Evolutionary conservation across 2,329 filamentous ascomycete genomes (phyloP), one percentile per base, ranked within the genome.

Genomic region (Zasmidium cellare): DNA sequence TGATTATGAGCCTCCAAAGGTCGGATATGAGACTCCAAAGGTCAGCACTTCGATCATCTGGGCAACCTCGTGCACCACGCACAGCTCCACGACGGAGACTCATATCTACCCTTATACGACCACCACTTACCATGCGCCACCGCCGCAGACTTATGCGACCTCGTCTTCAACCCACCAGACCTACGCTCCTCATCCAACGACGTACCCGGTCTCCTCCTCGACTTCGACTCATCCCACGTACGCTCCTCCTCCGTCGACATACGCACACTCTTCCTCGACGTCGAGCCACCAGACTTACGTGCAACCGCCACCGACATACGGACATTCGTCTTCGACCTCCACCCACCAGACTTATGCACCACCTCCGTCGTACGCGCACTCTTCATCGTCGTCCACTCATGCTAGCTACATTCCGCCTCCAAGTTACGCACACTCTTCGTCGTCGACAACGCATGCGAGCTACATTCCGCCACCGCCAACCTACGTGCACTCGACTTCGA

Each of bases 91-190:
- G 6, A 38, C 24, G 3, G 12, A 51, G 23, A 51, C 49, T 9
- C 24, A 51, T 22, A 18, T 51, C 49, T 35, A 35, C 25, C 49
- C 49, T 11, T 31, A 31, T 16, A 51, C 25, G 49, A 51, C 49
- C 2, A 52, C 50, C 19, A 44, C 19, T 19, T 52, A 28, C 31
- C 16, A 20, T n/a, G 14, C 48, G 22, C 24, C 46, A 22, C 18
- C 46, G 9, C 46, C 46, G 3, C 46, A 5, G 25, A 28, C 25
- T 28, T 28, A 28, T 11, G 25, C 5, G 25, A 28, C 25, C 11
- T 28, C 25, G 25, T 6, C 25, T 28, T 28, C 25, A 11, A 28
- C 25, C 25, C 25, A 28, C 25, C 6, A 28, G 25, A 28, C 47
- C 41, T 45, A 45, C 16, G 41, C 19, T 45, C 16, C 41, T 46